These are phyloP conservation scores for Ogataea haglerorum DNA, from an alignment of 805 yeast genomes.

Conservation along the genomic window DNA sequence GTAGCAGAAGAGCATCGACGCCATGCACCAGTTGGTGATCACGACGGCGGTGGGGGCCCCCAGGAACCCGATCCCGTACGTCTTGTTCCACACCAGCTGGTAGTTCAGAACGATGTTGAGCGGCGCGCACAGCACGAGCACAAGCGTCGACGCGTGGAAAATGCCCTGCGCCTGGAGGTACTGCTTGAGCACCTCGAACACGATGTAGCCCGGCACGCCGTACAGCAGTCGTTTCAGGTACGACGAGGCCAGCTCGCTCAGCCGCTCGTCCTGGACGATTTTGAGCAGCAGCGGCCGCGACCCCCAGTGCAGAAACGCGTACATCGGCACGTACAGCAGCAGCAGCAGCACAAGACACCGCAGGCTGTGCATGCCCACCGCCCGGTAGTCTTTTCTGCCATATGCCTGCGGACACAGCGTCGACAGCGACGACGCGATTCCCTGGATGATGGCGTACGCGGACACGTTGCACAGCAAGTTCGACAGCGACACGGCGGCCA, in stretches of 20 bases:
- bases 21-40: slow-evolving; percentile 57
- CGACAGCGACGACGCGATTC: slow-evolving; percentile 54
- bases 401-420: slow-evolving; percentile 60
- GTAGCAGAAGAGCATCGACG: slow-evolving; percentile 39
- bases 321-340: slow-evolving; percentile 37
- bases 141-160: slow-evolving; percentile 53
- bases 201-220: slow-evolving; percentile 55
- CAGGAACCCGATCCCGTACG: slow-evolving; percentile 48
- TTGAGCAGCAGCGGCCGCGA: slow-evolving; percentile 30
- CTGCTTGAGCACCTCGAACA: slow-evolving; percentile 55
- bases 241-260: slow-evolving; percentile 46
- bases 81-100: slow-evolving; percentile 41
- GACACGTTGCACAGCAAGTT: slow-evolving; percentile 55
- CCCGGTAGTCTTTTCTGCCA: slow-evolving; percentile 48
- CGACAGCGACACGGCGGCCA: slow-evolving; percentile 58
- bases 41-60: slow-evolving; percentile 62
- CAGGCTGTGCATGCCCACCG: slow-evolving; percentile 50
- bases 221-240: slow-evolving; percentile 45
- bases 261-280: slow-evolving; percentile 44
- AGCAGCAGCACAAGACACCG: slow-evolving; percentile 47
- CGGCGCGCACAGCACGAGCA: slow-evolving; percentile 52
- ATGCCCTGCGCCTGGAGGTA: slow-evolving; percentile 58
- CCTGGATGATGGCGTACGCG: slow-evolving; percentile 54
- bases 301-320: slow-evolving; percentile 40
- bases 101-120: slow-evolving; percentile 46